Evolutionary conservation across 371 early-diverging fungal species (phyloP).

Genomic region (Saksenaea vasiformis): DNA sequence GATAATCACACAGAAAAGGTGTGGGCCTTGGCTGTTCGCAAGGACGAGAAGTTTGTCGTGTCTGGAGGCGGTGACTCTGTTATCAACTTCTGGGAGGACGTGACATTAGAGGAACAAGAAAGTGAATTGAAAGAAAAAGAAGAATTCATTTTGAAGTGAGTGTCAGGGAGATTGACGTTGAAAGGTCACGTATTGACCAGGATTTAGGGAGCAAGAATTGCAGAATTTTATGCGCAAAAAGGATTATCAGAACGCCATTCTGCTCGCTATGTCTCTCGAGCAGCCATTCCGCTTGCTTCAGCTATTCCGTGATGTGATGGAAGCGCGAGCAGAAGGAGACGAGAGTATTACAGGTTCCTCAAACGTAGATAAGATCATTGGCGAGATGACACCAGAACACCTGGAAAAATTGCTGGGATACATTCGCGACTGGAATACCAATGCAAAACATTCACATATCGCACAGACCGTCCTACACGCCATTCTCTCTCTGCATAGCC

Average conservation of each 20-base stretch:
- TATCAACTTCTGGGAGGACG: constrained; percentile 91
- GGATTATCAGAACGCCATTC: constrained; percentile 92
- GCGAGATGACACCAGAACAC: constrained; percentile 56
- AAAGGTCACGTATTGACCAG: not conserved
- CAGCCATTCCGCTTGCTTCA: constrained; percentile 84
- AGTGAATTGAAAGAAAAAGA: constrained; percentile 66
- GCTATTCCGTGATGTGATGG: constrained; percentile 71
- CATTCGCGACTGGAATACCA: constrained; percentile 95
- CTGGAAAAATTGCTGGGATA: constrained; percentile 80
- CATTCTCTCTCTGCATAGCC: constrained; percentile 65
- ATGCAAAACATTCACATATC: constrained; percentile 73
- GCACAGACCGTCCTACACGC: constrained; percentile 86
- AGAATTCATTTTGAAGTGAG: constrained; percentile 67
- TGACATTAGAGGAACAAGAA: constrained; percentile 82
- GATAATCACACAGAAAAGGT: constrained; percentile 95
- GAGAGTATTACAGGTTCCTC: constrained; percentile 63
- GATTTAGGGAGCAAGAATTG: constrained; percentile 86
- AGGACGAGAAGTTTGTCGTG: constrained; percentile 74
- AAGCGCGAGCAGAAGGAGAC: constrained; percentile 51
- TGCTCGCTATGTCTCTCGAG: constrained; percentile 86
- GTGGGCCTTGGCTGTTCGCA: constrained; percentile 84
- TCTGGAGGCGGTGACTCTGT: constrained; percentile 92
- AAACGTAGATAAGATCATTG: constrained; percentile 68
- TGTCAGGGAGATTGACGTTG: not conserved
- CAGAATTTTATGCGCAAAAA: constrained; percentile 81